Evolutionary conservation across 805 yeast species (phyloP).

Genomic region (Wickerhamiella alocasiicola): DNA sequence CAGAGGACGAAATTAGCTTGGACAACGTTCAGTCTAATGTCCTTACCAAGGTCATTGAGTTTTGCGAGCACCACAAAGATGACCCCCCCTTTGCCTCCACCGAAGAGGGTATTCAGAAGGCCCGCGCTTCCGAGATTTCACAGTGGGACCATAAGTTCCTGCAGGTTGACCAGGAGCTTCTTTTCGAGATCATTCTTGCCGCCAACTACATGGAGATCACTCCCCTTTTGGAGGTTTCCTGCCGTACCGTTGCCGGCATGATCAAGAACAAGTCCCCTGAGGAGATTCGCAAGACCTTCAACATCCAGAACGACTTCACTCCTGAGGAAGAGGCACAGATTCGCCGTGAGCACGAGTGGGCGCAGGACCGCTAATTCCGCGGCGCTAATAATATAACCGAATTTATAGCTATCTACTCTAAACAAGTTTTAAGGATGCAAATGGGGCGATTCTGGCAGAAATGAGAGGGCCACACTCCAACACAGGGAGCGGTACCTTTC

Average conservation of each 20-base stretch:
- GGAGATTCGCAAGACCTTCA: constrained; percentile 35
- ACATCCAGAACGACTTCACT: constrained; percentile 35
- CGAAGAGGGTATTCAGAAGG: constrained; percentile 39
- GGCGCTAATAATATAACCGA: not conserved
- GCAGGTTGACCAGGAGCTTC: constrained; percentile 67
- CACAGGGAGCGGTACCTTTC: no score
- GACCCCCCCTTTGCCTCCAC: constrained; percentile 64
- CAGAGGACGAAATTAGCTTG: constrained; percentile 64
- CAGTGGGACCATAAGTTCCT: constrained; percentile 94
- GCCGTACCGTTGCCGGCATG: constrained; percentile 39
- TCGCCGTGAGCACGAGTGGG: constrained; percentile 37
- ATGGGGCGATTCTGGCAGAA: no score
- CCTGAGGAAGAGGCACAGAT: constrained; percentile 39
- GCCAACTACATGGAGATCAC: constrained; percentile 37
- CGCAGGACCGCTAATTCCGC: constrained; percentile 23
- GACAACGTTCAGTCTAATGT: constrained; percentile 64
- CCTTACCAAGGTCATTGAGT: constrained; percentile 79
- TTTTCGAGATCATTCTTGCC: constrained; percentile 36
- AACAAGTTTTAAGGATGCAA: no score
- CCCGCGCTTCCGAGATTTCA: constrained; percentile 77
- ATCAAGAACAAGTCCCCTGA: constrained; percentile 36
- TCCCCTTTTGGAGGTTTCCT: constrained; percentile 35
- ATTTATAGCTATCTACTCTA: not conserved
- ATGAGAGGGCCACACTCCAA: no score
- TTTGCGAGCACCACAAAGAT: constrained; percentile 85